Evolutionary conservation across 2,329 filamentous ascomycete species (phyloP), one percentile per base, ranked within the genome.

Genomic region (Colletotrichum cereale): DNA sequence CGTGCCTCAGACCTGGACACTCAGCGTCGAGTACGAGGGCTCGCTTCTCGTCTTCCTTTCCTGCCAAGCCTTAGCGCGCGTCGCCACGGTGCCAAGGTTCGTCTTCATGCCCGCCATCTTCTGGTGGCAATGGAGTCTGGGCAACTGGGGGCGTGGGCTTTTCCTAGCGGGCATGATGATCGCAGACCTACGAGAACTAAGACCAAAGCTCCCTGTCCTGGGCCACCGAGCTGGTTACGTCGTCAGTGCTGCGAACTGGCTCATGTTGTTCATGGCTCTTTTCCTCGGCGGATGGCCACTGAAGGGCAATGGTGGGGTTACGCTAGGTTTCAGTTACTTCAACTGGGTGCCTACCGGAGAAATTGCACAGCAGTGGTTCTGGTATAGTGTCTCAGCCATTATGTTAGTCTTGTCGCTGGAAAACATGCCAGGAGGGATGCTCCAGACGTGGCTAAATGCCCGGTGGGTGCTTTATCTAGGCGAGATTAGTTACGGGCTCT

Each of bases 1-100:
- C 75, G 87, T 90, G 75, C 82, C 87, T 29, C 88, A 90, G 72
- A 79, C 90, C 24, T 91, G 89, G 89, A 90, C 89, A 5, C 90
- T 91, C 44, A 88, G 89, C 5, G 84, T 89, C 58, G 89, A 91
- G 77, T 89, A 88, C 75, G 82, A 86, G 71, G 87, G 86, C 77
- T 89, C 87, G 2, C 84, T 90, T 75, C 82, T 87, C 67, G 81
- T 90, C n/a, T 90, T 90, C 78, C 78, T 90, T 5, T 81, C 83
- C 14, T 78, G 89, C 29, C 64, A 89, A 2, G 87, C 83, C 31
- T 84, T 86, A 7, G 84, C 85, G 5, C 80, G 85, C 31, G 76
- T 89, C 40, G 82, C 82, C 38, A 82, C 79, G 3, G 71, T 80
- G 56, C 81, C 88, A 34, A 79, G 86, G 38, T 71, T 82, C 26